Evolutionary conservation across 2,329 filamentous ascomycete genomes (phyloP).

Genomic region (Phaeoacremonium minimum): DNA sequence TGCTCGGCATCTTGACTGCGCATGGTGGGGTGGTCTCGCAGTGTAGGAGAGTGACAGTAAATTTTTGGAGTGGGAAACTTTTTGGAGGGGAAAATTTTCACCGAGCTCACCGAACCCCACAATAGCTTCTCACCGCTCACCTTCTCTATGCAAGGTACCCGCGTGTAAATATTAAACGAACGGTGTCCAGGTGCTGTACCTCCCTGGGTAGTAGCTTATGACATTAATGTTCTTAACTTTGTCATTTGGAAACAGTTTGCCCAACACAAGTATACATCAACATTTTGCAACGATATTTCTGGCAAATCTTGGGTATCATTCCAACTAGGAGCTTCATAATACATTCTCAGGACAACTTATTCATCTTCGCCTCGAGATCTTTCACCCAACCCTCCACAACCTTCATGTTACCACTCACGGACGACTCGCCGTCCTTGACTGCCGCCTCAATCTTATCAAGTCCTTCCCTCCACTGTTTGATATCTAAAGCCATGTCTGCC

Average conservation of each 20-base stretch:
- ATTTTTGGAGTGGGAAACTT: not conserved
- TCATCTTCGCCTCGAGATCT: conserved; percentile 75
- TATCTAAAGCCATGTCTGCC: conserved; percentile 75
- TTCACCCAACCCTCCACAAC: conserved; percentile 88
- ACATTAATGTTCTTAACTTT: too few relatives aligned
- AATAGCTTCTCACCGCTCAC: not conserved
- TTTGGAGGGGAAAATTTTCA: not conserved
- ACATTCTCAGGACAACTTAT: conserved; percentile 40
- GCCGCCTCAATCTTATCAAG: conserved; percentile 34
- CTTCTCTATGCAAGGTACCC: too few relatives aligned
- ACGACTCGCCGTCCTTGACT: conserved; percentile 64
- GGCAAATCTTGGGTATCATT: conserved; percentile 36
- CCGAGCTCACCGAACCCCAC: not conserved
- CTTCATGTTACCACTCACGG: conserved; percentile 75
- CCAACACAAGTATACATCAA: too few relatives aligned
- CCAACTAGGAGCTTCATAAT: conserved; percentile 14
- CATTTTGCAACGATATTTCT: too few relatives aligned
- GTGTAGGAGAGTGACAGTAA: not conserved
- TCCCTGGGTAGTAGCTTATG: too few relatives aligned
- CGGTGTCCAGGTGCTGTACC: too few relatives aligned
- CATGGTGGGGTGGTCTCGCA: conserved; percentile 2
- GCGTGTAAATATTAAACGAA: too few relatives aligned
- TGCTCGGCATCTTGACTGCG: conserved; percentile 32
- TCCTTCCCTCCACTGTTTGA: conserved; percentile 32
- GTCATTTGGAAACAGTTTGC: too few relatives aligned